Conservation (phyloP, 768 basidiomycete genomes). For the Candolleomyces efflorescens region DNA sequence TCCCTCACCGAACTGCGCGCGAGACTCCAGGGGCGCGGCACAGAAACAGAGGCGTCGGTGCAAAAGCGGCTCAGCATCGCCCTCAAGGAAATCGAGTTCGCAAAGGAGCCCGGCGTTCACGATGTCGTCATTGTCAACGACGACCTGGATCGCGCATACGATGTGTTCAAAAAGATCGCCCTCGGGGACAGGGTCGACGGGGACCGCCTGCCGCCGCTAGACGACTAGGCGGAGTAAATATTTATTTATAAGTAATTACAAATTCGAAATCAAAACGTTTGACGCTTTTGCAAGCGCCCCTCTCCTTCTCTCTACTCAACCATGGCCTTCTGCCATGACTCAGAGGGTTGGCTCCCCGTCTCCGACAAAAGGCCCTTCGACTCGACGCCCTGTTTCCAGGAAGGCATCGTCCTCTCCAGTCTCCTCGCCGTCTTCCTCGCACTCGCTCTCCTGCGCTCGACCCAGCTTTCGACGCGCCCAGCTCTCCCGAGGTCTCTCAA, state of each 20-base stretch:
- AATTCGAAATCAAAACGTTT: neutral
- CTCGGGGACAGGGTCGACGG: constrained; percentile 58
- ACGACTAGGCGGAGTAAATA: constrained; percentile 35
- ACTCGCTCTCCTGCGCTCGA: constrained; percentile 33
- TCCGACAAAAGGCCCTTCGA: constrained; percentile 67
- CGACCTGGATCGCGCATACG: constrained; percentile 79
- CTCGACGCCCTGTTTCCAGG: constrained; percentile 77
- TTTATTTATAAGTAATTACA: neutral
- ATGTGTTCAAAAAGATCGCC: constrained; percentile 70
- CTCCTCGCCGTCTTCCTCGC: constrained; percentile 45
- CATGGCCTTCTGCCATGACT: constrained; percentile 47
- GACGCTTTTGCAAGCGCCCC: neutral
- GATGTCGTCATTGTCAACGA: constrained; percentile 91
- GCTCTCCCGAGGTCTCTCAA: constrained; percentile 31
- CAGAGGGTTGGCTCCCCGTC: constrained; percentile 62
- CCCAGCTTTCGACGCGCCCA: constrained; percentile 18
- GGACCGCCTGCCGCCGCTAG: constrained; percentile 64
- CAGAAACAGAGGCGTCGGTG: constrained; percentile 72
- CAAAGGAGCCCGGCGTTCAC: constrained; percentile 67
- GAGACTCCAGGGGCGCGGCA: constrained; percentile 77
- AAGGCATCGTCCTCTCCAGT: constrained; percentile 57
- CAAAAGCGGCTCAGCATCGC: constrained; percentile 76
- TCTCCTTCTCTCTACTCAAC: constrained; percentile 3
- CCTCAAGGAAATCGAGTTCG: constrained; percentile 77
- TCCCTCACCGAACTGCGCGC: constrained; percentile 62